Evolutionary conservation across 192 early-diverging fungal genomes (phyloP), one percentile per base, ranked within the genome.

Genomic region (Gryganskiella cystojenkinii): DNA sequence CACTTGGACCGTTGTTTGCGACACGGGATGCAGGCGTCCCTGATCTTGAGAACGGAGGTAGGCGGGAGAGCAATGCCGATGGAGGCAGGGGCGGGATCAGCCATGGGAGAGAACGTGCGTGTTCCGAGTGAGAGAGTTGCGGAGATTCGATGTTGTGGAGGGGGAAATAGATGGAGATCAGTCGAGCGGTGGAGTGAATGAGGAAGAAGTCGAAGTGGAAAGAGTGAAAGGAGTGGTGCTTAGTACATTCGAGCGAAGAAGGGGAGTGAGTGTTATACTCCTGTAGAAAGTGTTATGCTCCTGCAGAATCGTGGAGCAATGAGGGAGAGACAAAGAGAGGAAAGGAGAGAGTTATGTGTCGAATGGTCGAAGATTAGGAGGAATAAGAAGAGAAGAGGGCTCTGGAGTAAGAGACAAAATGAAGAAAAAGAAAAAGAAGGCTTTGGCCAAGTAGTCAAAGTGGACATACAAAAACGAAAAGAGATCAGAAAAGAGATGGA

Each of bases 1-100:
- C 74, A 78, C 56, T 78, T 78, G 15, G 74, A 78, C 17, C 74
- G 60, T 22, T 78, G 74, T 50, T 78, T 78, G 46, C 74, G 74
- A 47, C 74, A 78, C 34, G 74, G 74, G 3, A 78, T 59, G 59
- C 74, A 78, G 4, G 74, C 74, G 47, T 78, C 74, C 24, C 74
- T 67, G 56, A 78, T 78, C 55, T 78, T 78, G 37, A 78, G 74
- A 25, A 78, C 67, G 15, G 74, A 78, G 3, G 74, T 78, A 8
- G 74, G 74, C 6, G 74, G 74, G 6, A 78, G 50, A 40, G 74
- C 60, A 20, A 78, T 64, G 11, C 74, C 74, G 37, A 78, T 67
- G 4, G 74, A 59, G 13, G 66, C 45, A 14, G 74, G 74, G 7
- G 67, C 74, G n/a, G 67, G 50, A 53, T 78, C 66, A 59, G 71